Base-by-base conservation (phyloP, 495 filamentous ascomycete genomes). In the Ramalina intermedia region DNA sequence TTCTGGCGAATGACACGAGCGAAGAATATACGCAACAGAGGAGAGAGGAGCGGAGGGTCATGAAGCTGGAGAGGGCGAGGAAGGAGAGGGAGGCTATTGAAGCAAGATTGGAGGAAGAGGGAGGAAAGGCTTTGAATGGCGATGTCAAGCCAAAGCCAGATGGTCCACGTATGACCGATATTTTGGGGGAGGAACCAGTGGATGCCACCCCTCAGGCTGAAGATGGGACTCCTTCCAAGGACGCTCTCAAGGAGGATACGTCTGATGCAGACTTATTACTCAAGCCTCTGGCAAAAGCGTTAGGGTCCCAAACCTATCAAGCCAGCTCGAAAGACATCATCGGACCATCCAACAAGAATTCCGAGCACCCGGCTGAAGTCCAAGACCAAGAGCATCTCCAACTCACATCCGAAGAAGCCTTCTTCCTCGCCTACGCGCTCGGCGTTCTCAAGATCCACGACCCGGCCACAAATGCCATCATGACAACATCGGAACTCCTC, bases 311-410 rank as follows among this genome's bases (percentile, higher is more conserved):
- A 16, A 41, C 5, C 17, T 7, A 12, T 23, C 17, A 41, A 3
- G 1, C 39, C 4, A 9, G 8, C 14, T 23, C 39, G 11, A 9
- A 41, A 1, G 14, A 13, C 11, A 11, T 9, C 12, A 41, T 0
- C 4, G 1, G 1, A 1, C 8, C 2, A 41, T 9, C 21, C 14
- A 6, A 17, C 16, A 14, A 41, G 8, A 9, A 3, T 1, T 1
- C 2, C 7, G 14, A 23, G 18, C 8, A 17, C 14, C 2, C 14
- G 17, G 6, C 14, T 11, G 39, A 41, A 0, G 67, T 94, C 37
- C 55, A 72, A 41, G 80, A 96, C 59, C 78, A 88, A 66, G 91
- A 99, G 53, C 88, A 94, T 58, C 80, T 94, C 27, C 91, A 99
- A 59, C 69, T 96, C 17, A 84, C 81, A 7, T 74, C 80, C 2